Conservation (phyloP, 257 asterid genomes). For the Nemophila menziesii region DNA sequence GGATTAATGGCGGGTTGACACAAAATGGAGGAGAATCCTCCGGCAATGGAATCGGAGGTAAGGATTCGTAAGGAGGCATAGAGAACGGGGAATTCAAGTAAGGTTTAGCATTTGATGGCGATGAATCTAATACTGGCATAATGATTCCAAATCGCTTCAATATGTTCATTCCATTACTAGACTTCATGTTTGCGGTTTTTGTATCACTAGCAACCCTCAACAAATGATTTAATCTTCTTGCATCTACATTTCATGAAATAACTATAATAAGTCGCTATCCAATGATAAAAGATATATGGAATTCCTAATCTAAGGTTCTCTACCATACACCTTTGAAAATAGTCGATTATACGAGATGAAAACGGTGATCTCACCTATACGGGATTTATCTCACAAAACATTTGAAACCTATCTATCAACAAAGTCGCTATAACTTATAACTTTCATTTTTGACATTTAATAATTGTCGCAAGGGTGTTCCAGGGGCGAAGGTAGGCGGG, state of each 20-base stretch:
- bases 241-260: constrained; percentile 21
- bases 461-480: no score
- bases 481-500: no score
- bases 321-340: no score
- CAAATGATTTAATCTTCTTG: constrained; percentile 17
- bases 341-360: no score
- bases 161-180: background rate
- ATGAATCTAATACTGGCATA: constrained; percentile 17
- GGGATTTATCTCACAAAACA: no score
- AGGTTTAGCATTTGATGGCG: constrained; percentile 42
- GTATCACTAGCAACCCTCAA: background rate
- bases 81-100: constrained; percentile 62
- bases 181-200: background rate
- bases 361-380: no score
- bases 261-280: background rate
- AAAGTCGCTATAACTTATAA: no score
- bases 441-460: no score
- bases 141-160: constrained; percentile 2
- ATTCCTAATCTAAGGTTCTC: no score
- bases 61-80: constrained; percentile 68
- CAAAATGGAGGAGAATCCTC: constrained; percentile 54
- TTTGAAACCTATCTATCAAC: no score
- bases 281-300: no score
- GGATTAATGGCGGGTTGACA: constrained; percentile 38
- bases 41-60: constrained; percentile 53